Conservation (phyloP, 768 basidiomycete species). For the Mycena vitilis region DNA sequence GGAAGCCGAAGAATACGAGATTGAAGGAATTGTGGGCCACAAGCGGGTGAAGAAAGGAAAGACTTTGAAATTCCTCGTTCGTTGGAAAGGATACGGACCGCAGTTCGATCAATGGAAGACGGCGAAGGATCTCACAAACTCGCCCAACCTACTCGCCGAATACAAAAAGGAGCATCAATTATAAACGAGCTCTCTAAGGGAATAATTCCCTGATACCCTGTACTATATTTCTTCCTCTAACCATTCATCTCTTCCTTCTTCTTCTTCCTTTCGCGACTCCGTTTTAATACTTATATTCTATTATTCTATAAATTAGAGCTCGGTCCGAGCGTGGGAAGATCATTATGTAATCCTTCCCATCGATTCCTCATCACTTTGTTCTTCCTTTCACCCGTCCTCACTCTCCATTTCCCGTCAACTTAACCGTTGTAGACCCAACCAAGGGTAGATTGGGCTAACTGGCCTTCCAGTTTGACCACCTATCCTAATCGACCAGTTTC, state of each 20-base stretch:
- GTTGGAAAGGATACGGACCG: conserved; percentile 1
- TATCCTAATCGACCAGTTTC: too few species aligned
- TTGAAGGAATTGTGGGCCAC: neutral
- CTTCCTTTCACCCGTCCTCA: neutral
- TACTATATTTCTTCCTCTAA: neutral
- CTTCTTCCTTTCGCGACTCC: neutral
- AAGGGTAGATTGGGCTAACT: too few species aligned
- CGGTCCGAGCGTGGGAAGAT: too few species aligned
- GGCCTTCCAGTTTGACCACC: too few species aligned
- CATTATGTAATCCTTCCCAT: too few species aligned
- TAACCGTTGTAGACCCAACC: too few species aligned
- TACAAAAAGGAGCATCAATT: neutral
- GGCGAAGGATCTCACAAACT: neutral
- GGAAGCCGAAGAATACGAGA: neutral
- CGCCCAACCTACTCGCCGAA: neutral
- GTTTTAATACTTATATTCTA: too few species aligned
- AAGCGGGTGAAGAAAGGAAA: neutral
- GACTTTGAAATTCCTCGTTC: neutral
- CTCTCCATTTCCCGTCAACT: neutral
- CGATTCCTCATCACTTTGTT: too few species aligned
- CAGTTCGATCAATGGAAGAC: neutral
- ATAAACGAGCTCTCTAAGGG: neutral
- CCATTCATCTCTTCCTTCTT: neutral
- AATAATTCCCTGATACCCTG: neutral
- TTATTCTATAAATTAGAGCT: too few species aligned